Conservation (phyloP, 495 filamentous ascomycete species). For the Lepraria neglecta region DNA sequence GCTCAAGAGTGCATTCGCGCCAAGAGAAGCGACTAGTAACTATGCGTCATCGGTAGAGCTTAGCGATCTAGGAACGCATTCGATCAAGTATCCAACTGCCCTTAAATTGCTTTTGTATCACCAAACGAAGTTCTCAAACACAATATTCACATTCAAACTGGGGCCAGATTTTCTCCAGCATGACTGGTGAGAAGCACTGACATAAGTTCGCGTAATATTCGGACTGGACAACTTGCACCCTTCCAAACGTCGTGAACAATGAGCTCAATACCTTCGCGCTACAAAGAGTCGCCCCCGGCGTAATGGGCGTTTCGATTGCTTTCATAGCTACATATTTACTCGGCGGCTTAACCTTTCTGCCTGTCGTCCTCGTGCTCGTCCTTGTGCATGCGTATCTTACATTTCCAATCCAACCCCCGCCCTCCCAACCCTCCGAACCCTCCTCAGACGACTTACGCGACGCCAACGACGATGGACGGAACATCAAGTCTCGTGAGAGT, state of each 20-base stretch:
- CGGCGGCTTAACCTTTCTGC: conserved; percentile 87
- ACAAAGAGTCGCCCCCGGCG: conserved; percentile 9
- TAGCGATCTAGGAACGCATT: too few species aligned
- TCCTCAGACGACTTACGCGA: conserved; percentile 29
- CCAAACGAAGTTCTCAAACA: too few species aligned
- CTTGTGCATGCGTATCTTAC: conserved; percentile 64
- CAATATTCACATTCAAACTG: too few species aligned
- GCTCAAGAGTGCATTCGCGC: too few species aligned
- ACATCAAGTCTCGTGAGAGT: conserved; percentile 45
- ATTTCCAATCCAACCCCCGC: conserved; percentile 45
- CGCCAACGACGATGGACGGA: conserved; percentile 43
- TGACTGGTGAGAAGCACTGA: not conserved
- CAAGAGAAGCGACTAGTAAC: too few species aligned
- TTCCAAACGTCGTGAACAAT: conserved; percentile 8
- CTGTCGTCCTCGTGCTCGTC: conserved; percentile 58
- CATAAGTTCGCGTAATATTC: conserved; percentile 2
- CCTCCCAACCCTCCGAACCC: conserved; percentile 36
- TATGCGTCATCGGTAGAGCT: too few species aligned
- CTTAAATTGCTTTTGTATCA: too few species aligned
- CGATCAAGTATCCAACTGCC: too few species aligned
- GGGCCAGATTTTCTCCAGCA: too few species aligned
- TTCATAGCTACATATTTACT: conserved; percentile 75
- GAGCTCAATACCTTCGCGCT: not conserved
- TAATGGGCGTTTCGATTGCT: conserved; percentile 61
- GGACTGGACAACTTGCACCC: conserved; percentile 13